phyloP scores from a whole-genome alignment of 2,329 filamentous ascomycete species.

The Paracoccidioides lutzii region DNA sequence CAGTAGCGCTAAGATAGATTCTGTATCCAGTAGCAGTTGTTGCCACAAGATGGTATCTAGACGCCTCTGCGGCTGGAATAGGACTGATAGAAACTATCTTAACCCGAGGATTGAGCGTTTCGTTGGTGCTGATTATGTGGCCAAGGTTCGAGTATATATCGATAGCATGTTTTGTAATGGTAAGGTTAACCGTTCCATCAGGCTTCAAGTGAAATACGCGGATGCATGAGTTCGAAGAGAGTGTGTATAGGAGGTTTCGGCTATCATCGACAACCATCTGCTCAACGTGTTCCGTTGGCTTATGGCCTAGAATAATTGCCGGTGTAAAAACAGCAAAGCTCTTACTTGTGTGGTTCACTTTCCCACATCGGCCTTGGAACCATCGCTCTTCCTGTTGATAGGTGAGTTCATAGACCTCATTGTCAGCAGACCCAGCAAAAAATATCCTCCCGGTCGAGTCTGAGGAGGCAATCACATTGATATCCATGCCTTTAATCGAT shows the following conservation, averaged over 20 bases:
- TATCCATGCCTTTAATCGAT: conserved; percentile 60
- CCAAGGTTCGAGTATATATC: conserved; percentile 58
- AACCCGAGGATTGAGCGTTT: conserved; percentile 57
- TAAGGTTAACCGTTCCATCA: conserved; percentile 38
- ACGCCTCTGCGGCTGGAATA: conserved; percentile 70
- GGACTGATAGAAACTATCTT: conserved; percentile 74
- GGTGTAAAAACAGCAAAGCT: conserved; percentile 50
- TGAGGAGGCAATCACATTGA: conserved; percentile 68
- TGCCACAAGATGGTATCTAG: conserved; percentile 77
- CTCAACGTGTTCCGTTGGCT: conserved; percentile 50
- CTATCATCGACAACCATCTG: conserved; percentile 83
- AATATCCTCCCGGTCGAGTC: conserved; percentile 76
- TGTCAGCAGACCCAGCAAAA: conserved; percentile 67
- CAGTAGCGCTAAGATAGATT: conserved; percentile 82
- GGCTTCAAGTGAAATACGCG: conserved; percentile 78
- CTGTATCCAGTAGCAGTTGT: conserved; percentile 83
- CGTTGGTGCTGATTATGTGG: conserved; percentile 64
- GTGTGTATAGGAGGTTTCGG: conserved; percentile 75
- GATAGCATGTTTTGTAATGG: conserved; percentile 41
- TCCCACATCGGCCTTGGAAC: conserved; percentile 81
- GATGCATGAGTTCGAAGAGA: conserved; percentile 79
- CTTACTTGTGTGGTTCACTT: conserved; percentile 73
- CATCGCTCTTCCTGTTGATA: conserved; percentile 97
- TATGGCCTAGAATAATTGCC: conserved; percentile 30
- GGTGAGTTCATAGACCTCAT: conserved; percentile 83